Conservation (phyloP, 2,329 filamentous ascomycete species). For the Aureobasidium sp. region DNA sequence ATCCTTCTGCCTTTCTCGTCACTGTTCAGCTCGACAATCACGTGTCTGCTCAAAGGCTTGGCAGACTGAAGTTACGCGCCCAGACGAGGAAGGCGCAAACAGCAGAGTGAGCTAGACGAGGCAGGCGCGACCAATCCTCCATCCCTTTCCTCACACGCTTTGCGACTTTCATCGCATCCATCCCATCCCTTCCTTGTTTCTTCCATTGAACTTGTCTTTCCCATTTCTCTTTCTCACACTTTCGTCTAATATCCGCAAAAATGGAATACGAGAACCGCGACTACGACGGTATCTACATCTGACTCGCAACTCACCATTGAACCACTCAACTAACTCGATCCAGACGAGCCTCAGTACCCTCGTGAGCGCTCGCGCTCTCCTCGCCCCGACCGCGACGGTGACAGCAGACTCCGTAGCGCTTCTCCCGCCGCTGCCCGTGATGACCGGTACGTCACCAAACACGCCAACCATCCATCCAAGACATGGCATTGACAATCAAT, state of each 20-base stretch:
- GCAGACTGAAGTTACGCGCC: neutral
- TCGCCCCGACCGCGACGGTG: conserved; percentile 44
- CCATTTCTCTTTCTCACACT: neutral
- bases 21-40: neutral
- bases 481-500: conserved; percentile 13
- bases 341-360: conserved; percentile 53
- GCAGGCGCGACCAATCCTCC: conserved; percentile 1
- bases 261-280: conserved; percentile 60
- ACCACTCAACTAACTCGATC: conserved; percentile 4
- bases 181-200: conserved; percentile 10
- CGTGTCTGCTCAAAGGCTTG: neutral
- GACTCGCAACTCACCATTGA: conserved; percentile 3
- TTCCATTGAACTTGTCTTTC: neutral
- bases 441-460: conserved; percentile 16
- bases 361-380: conserved; percentile 60
- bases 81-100: conserved; percentile 6
- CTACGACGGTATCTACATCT: conserved; percentile 51
- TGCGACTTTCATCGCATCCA: conserved; percentile 1
- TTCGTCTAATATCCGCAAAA: conserved; percentile 30
- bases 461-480: neutral
- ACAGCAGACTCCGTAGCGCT: conserved; percentile 54
- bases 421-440: conserved; percentile 50
- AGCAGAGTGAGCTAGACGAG: conserved; percentile 3
- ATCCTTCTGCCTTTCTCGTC: neutral
- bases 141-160: conserved; percentile 3